phyloP scores from a whole-genome alignment of 2,329 filamentous ascomycete species.

The Colletotrichum sp. region DNA sequence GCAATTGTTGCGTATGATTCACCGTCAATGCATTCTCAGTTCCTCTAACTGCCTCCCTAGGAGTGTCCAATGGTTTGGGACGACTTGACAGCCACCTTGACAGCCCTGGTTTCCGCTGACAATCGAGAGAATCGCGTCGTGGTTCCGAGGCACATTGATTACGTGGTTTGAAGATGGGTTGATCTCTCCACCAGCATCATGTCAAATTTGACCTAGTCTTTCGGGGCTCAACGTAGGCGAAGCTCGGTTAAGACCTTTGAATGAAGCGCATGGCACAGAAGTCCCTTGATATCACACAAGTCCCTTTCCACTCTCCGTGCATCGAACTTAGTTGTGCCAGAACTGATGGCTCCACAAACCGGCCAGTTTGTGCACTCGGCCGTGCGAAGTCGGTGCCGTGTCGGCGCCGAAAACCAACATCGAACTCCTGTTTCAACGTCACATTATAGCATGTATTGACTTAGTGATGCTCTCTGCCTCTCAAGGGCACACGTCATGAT shows the following conservation, averaged over 20 bases:
- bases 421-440: not conserved
- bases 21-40: too few relatives aligned
- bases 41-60: too few relatives aligned
- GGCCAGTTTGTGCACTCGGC: not conserved
- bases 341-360: not conserved
- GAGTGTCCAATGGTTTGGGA: too few relatives aligned
- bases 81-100: too few relatives aligned
- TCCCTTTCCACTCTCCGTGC: not conserved
- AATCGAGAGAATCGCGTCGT: too few relatives aligned
- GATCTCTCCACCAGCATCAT: not conserved
- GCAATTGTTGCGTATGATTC: too few relatives aligned
- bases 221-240: not conserved
- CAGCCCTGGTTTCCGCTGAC: too few relatives aligned
- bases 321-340: accelerated
- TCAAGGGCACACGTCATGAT: not conserved
- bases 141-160: too few relatives aligned
- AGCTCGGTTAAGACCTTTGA: accelerated
- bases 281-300: not conserved
- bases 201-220: not conserved
- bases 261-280: not conserved
- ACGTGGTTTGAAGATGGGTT: too few relatives aligned
- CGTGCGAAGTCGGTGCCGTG: not conserved
- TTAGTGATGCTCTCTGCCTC: too few relatives aligned
- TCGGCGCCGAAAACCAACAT: not conserved
- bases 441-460: too few relatives aligned